phyloP scores from a whole-genome alignment of 2,329 filamentous ascomycete species.

The Fusarium sp. region DNA sequence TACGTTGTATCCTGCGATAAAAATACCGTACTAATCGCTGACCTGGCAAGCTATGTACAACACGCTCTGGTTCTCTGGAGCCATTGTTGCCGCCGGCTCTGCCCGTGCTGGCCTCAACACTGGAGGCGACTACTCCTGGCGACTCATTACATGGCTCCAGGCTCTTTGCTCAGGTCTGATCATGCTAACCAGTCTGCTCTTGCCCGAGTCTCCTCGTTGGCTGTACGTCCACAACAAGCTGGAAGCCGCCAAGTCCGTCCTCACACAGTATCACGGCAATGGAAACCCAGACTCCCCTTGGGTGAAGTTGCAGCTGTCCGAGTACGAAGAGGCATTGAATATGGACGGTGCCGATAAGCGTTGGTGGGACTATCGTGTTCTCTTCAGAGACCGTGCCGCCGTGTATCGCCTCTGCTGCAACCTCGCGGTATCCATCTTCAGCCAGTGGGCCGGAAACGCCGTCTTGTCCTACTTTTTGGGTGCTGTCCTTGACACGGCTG shows the following conservation, averaged over 20 bases:
- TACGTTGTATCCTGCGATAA: background rate
- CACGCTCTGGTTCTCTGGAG: background rate
- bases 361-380: conserved; percentile 65
- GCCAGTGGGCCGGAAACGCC: conserved; percentile 64
- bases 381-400: conserved; percentile 59
- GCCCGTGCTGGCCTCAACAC: background rate
- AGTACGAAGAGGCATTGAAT: conserved; percentile 53
- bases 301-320: conserved; percentile 53
- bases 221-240: conserved; percentile 51
- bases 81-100: background rate
- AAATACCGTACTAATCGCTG: background rate
- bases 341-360: conserved; percentile 59
- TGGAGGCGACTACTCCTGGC: no score
- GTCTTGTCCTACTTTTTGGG: conserved; percentile 66
- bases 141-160: background rate
- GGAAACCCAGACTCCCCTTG: conserved; percentile 47
- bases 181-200: background rate
- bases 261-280: conserved; percentile 50
- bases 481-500: conserved; percentile 48
- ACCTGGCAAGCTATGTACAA: background rate
- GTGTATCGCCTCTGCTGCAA: conserved; percentile 64
- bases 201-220: conserved; percentile 48
- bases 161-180: background rate
- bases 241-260: conserved; percentile 49
- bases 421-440: conserved; percentile 63